Evolutionary conservation across 2,329 filamentous ascomycete genomes (phyloP).

Genomic region (Cladosporium colombiae): DNA sequence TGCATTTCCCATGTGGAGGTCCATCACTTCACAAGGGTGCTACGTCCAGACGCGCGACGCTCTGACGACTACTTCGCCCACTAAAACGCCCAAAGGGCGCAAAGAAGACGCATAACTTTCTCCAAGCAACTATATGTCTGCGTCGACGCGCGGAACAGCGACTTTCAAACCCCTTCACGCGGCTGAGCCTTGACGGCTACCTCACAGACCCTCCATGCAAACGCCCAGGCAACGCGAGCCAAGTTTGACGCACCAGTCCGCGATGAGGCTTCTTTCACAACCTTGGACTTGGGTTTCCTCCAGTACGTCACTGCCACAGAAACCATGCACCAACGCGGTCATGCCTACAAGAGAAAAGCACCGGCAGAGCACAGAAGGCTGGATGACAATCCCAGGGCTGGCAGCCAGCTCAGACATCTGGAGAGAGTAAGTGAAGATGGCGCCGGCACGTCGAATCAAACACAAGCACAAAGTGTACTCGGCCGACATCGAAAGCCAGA

Average conservation of each 20-base stretch:
- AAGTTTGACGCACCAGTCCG: not conserved
- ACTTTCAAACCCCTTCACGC: not conserved
- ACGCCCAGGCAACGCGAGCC: not conserved
- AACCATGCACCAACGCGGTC: not conserved
- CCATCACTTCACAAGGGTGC: slow-evolving; percentile 30
- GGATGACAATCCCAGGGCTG: not conserved
- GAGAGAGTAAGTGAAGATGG: not conserved
- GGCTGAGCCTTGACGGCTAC: not conserved
- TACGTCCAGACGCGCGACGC: slow-evolving; percentile 1
- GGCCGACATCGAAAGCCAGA: not conserved
- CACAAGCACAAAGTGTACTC: not conserved
- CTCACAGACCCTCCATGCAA: not conserved
- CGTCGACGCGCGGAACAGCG: not conserved
- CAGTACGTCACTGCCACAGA: not conserved
- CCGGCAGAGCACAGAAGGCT: not conserved
- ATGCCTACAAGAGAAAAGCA: not conserved
- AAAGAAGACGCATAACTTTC: not conserved
- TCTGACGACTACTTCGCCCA: not conserved
- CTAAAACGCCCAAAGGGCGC: not conserved
- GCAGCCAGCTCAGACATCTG: not conserved
- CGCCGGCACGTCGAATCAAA: not conserved
- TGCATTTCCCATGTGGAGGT: slow-evolving; percentile 13
- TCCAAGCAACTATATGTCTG: not conserved
- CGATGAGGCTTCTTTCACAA: not conserved
- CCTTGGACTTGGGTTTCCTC: not conserved